These are phyloP conservation scores for Phialophora expanda DNA, from an alignment of 2,329 filamentous ascomycete genomes.

Conservation along the genomic window DNA sequence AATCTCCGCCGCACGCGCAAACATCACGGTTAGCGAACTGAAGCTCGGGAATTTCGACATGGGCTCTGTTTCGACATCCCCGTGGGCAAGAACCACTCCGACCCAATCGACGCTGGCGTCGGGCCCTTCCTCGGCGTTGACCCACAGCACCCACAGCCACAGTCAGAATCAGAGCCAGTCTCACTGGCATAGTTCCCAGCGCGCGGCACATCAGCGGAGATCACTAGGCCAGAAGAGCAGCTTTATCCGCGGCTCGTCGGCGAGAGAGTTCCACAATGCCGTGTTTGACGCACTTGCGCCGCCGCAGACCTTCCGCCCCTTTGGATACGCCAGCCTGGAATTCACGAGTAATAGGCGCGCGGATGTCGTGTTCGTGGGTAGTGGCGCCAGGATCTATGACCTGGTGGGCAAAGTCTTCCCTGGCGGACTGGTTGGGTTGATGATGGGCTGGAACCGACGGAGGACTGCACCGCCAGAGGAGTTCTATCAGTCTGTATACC, in stretches of 20 bases:
- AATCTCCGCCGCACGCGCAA: slow-evolving; percentile 70
- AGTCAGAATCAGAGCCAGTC: neutral
- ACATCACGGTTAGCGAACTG: slow-evolving; percentile 78
- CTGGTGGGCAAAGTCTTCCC: slow-evolving; percentile 84
- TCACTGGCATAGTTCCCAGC: slow-evolving; percentile 40
- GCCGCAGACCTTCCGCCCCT: slow-evolving; percentile 50
- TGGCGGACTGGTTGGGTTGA: slow-evolving; percentile 80
- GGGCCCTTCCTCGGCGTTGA: slow-evolving; percentile 30
- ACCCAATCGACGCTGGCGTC: slow-evolving; percentile 17
- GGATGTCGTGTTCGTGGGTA: slow-evolving; percentile 76
- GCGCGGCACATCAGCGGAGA: slow-evolving; percentile 42
- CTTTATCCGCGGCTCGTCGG: slow-evolving; percentile 66
- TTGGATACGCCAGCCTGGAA: slow-evolving; percentile 43
- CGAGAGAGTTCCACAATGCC: slow-evolving; percentile 80
- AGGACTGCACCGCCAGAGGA: slow-evolving; percentile 10
- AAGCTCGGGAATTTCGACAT: slow-evolving; percentile 92
- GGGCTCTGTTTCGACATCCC: slow-evolving; percentile 60
- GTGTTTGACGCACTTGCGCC: slow-evolving; percentile 85
- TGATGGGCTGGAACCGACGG: slow-evolving; percentile 68
- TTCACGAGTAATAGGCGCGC: slow-evolving; percentile 53
- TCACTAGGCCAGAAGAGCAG: slow-evolving; percentile 44
- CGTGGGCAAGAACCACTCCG: slow-evolving; percentile 42
- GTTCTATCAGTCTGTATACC: slow-evolving; percentile 1
- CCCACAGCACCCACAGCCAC: slow-evolving; percentile 17
- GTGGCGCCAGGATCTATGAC: slow-evolving; percentile 82